Evolutionary conservation across 176 grass and related monocot genomes (phyloP).

Genomic region (Carex scoparia): DNA sequence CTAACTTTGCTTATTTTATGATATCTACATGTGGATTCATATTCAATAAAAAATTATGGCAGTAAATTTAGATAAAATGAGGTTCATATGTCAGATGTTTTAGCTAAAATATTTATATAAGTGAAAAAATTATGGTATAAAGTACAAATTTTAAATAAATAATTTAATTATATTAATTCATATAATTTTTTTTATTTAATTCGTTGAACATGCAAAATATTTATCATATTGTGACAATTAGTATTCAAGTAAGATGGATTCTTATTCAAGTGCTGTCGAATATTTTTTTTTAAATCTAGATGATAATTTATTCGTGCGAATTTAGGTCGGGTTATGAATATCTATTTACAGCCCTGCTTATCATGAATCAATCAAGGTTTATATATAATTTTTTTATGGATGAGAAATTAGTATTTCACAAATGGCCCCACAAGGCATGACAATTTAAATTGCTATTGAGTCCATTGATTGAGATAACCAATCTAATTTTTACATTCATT

Average conservation of each 20-base stretch:
- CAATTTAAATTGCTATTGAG: background rate
- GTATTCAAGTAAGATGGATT: background rate
- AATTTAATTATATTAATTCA: background rate
- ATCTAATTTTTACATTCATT: background rate
- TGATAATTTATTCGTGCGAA: no score
- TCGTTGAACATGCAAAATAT: background rate
- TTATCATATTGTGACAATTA: no score
- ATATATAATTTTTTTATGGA: background rate
- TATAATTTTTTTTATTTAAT: background rate
- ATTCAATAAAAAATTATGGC: background rate
- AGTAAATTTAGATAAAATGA: background rate
- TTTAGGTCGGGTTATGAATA: background rate
- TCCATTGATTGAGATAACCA: background rate
- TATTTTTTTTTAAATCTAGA: no score
- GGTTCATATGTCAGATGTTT: background rate
- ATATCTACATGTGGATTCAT: background rate
- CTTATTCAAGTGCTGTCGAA: background rate
- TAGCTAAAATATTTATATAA: background rate
- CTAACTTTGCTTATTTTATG: no score
- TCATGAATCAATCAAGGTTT: background rate
- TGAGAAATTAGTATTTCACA: background rate
- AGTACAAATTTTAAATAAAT: background rate
- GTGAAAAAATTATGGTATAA: background rate
- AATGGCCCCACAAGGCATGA: background rate
- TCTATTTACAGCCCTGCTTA: background rate